A percentile compares a stretch with the other conserved stretches of the same genome.
Conservation (phyloP, 805 yeast genomes). For the Maudiozyma serrabonitensis region DNA sequence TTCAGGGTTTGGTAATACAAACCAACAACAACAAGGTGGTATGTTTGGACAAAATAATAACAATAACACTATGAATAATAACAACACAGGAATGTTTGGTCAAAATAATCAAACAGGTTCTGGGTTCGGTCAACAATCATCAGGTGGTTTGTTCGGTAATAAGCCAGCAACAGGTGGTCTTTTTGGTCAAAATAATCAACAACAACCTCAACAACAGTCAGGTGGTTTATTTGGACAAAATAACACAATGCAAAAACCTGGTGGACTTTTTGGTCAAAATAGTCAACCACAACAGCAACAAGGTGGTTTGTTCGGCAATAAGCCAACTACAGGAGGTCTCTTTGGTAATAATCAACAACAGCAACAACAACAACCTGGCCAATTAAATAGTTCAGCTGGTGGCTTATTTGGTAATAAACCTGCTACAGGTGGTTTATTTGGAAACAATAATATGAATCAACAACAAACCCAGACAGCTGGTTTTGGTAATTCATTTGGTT, state of each 20-base stretch:
- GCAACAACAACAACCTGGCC: conserved; percentile 12
- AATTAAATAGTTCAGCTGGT: neutral
- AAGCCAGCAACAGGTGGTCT: conserved; percentile 15
- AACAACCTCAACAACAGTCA: conserved; percentile 19
- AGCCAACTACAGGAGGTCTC: conserved; percentile 9
- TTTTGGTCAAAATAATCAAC: conserved; percentile 14
- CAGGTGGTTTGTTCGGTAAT: conserved; percentile 14
- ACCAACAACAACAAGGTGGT: conserved; percentile 20
- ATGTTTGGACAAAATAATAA: conserved; percentile 22
- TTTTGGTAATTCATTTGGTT: neutral
- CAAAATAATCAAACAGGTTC: conserved; percentile 7
- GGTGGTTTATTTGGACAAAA: conserved; percentile 9
- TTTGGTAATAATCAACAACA: conserved; percentile 13
- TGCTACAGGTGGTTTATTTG: conserved; percentile 12
- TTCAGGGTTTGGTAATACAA: neutral
- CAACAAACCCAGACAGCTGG: neutral
- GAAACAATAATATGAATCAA: neutral
- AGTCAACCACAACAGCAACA: neutral
- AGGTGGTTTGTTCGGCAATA: neutral
- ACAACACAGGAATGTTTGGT: conserved; percentile 28
- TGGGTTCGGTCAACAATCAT: neutral
- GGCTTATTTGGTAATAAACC: conserved; percentile 12
- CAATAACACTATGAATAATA: neutral
- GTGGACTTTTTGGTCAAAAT: conserved; percentile 27
- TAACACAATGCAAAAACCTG: conserved; percentile 7